Conservation (phyloP, 768 basidiomycete genomes). For the Dacryopinax spathularia region DNA sequence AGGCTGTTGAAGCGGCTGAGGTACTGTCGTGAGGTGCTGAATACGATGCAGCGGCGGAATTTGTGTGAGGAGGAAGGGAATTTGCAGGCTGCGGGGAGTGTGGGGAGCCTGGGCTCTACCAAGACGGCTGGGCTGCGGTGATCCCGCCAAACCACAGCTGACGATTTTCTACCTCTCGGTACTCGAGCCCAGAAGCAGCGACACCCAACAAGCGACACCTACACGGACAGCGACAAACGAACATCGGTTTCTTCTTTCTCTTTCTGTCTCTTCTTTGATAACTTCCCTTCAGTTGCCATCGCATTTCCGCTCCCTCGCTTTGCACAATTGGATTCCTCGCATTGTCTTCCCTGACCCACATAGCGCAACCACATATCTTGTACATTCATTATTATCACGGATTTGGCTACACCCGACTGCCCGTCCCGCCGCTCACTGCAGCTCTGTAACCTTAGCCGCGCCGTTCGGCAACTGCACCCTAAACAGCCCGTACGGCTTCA, state of each 20-base stretch:
- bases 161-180: too few species aligned
- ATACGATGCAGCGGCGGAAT: background rate
- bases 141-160: too few species aligned
- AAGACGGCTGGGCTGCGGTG: background rate
- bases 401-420: background rate
- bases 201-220: background rate
- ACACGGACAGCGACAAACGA: too few species aligned
- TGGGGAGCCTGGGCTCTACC: background rate
- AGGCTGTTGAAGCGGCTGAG: conserved; percentile 64
- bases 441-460: background rate
- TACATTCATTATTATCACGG: conserved; percentile 1
- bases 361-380: background rate
- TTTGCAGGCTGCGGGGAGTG: background rate
- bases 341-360: background rate
- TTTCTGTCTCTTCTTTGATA: too few species aligned
- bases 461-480: background rate
- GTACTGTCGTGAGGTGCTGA: conserved; percentile 73
- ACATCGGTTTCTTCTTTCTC: background rate
- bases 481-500: background rate
- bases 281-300: background rate
- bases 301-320: background rate
- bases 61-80: background rate
- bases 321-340: conserved; percentile 2
- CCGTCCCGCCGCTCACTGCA: background rate
- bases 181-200: too few species aligned